Conservation (phyloP, 225 moss, liverwort and hornwort species). For the Polytrichum formosum region DNA sequence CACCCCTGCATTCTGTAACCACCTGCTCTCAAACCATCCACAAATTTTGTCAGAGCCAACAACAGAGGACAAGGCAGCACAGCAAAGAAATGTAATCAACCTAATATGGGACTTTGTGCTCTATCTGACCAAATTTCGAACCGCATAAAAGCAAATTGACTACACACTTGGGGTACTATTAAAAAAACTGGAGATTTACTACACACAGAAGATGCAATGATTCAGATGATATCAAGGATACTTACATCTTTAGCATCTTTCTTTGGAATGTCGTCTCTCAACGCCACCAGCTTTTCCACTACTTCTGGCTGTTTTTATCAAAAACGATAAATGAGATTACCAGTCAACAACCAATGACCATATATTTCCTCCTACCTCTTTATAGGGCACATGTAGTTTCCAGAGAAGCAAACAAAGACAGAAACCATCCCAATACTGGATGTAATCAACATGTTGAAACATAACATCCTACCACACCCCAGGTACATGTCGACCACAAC, state of each 20-base stretch:
- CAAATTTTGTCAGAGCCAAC: slow-evolving; percentile 2
- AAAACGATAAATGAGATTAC: too few relatives aligned
- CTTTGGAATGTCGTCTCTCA: slow-evolving; percentile 94
- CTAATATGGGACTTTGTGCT: neutral
- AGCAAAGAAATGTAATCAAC: neutral
- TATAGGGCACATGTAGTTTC: too few relatives aligned
- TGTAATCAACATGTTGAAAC: neutral
- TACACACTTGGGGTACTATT: neutral
- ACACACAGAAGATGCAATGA: neutral
- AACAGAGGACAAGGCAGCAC: neutral
- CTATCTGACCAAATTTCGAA: neutral
- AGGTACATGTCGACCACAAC: neutral
- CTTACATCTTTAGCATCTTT: slow-evolving; percentile 95
- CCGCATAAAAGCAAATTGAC: neutral
- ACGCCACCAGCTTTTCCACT: slow-evolving; percentile 94
- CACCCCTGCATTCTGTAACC: slow-evolving; percentile 80
- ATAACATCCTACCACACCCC: neutral
- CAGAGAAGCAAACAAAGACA: neutral
- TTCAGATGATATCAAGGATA: neutral
- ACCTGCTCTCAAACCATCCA: slow-evolving; percentile 58
- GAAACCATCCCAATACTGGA: neutral
- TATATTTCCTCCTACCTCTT: too few relatives aligned
- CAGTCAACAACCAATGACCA: too few relatives aligned
- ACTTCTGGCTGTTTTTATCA: slow-evolving; percentile 78
- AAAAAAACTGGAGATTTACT: neutral